Percentiles rank a stretch among this genome's conserved stretches.
These are phyloP conservation scores for Saraca asoca DNA, from an alignment of 331 rosid species.

Conservation along the genomic window DNA sequence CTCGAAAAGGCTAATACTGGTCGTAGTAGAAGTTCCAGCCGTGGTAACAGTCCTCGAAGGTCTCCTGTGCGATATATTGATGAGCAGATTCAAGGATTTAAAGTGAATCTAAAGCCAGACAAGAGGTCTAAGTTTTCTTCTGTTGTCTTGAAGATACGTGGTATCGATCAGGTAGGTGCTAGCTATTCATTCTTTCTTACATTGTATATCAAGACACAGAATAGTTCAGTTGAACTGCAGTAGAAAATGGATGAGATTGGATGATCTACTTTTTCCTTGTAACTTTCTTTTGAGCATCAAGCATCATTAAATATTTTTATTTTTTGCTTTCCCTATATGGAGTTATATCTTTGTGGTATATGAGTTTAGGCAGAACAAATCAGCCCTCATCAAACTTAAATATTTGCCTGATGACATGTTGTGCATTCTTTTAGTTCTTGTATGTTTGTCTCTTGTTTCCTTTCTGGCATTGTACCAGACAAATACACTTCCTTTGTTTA, in stretches of 20 bases:
- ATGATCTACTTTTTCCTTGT: slow-evolving; percentile 16
- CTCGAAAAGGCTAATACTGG: slow-evolving; percentile 80
- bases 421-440: not conserved
- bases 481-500: too few species aligned
- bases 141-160: slow-evolving; percentile 93
- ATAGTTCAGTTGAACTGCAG: not conserved
- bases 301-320: not conserved
- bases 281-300: slow-evolving; percentile 18
- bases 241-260: slow-evolving; percentile 7
- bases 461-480: not conserved
- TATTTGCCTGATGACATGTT: not conserved
- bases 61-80: slow-evolving; percentile 78
- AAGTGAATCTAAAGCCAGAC: slow-evolving; percentile 86
- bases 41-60: slow-evolving; percentile 91
- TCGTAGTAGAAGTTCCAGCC: slow-evolving; percentile 88
- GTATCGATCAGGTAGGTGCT: slow-evolving; percentile 85
- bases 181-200: slow-evolving; percentile 16
- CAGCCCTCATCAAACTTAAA: not conserved
- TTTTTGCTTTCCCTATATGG: not conserved
- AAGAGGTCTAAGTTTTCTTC: slow-evolving; percentile 92
- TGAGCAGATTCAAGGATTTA: slow-evolving; percentile 87
- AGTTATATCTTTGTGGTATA: slow-evolving; percentile 5
- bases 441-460: too few species aligned
- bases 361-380: not conserved
- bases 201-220: not conserved